Base-by-base conservation (phyloP, 2,329 filamentous ascomycete genomes). In the Phymatotrichopsis omnivora region DNA sequence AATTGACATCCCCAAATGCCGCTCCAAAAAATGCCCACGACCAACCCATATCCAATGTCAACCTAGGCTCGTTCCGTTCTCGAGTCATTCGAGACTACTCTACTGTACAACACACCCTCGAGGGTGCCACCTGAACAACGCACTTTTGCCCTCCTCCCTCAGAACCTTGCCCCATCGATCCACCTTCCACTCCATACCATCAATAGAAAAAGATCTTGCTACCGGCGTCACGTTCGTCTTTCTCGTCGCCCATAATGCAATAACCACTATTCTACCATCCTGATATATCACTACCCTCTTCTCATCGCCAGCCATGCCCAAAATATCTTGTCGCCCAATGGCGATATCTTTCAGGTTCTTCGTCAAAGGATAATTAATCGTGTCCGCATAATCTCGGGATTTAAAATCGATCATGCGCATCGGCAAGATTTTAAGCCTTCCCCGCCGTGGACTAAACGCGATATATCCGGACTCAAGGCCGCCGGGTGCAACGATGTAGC, bases 181-280 rank as follows among this genome's bases (percentile, higher is more conserved):
- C n/a, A n/a, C n/a, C n/a, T n/a, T n/a, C n/a, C n/a, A n/a, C n/a
- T n/a, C n/a, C n/a, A n/a, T n/a, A n/a, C n/a, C n/a, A n/a, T n/a
- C n/a, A n/a, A n/a, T n/a, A n/a, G n/a, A n/a, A n/a, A n/a, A n/a
- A n/a, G n/a, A n/a, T n/a, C n/a, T n/a, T n/a, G n/a, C n/a, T n/a
- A n/a, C n/a, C n/a, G n/a, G n/a, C n/a, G n/a, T n/a, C n/a, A n/a
- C n/a, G n/a, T n/a, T n/a, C n/a, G n/a, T n/a, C n/a, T n/a, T n/a
- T n/a, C n/a, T n/a, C n/a, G n/a, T n/a, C n/a, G n/a, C n/a, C 50
- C 50, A 52, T 34, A 52, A 20, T 27, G 42, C 20, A n/a, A 52
- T 34, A 11, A 52, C 37, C 28, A 52, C 34, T 28, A 52, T 31
- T 12, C 47, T 43, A 17, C 50, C 23, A 22, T 52, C 50, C 32